Conservation (phyloP, 2,329 filamentous ascomycete genomes). For the Exutisphaerella laricina region DNA sequence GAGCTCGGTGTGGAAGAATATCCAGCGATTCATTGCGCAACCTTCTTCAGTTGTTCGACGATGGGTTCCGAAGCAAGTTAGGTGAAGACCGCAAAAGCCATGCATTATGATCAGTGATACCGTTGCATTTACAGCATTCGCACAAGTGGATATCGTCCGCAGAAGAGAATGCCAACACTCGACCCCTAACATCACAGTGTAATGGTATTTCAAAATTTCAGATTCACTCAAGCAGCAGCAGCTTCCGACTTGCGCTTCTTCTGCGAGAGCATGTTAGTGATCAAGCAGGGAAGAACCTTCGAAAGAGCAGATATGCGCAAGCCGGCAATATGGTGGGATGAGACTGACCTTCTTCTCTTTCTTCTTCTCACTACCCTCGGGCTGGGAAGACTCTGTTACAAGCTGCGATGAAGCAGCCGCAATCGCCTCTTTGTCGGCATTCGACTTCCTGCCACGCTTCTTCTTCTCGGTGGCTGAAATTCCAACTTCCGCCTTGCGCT, state of each 20-base stretch:
- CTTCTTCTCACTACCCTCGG: background rate
- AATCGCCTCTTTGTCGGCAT: background rate
- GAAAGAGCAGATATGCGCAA: too few relatives aligned
- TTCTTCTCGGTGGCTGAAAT: slow-evolving; percentile 26
- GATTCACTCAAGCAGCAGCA: too few relatives aligned
- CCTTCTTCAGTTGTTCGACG: too few relatives aligned
- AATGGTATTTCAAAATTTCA: too few relatives aligned
- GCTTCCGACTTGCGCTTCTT: slow-evolving; percentile 11
- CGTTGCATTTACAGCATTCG: background rate
- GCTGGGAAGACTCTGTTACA: slow-evolving; percentile 3
- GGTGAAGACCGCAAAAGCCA: too few relatives aligned
- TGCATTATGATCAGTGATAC: background rate
- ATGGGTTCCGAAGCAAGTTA: too few relatives aligned
- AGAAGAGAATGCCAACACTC: background rate
- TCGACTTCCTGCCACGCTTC: slow-evolving; percentile 24
- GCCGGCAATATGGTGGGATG: too few relatives aligned
- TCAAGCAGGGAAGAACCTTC: too few relatives aligned
- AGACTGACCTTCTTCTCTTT: slow-evolving; percentile 3
- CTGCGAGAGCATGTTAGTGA: slow-evolving; percentile 1
- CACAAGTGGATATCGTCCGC: background rate
- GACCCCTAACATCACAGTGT: too few relatives aligned
- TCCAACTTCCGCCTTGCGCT: slow-evolving; percentile 28
- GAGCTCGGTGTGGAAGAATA: too few relatives aligned
- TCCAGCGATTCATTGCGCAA: too few relatives aligned
- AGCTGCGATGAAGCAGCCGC: background rate